phyloP scores from a whole-genome alignment of 495 filamentous ascomycete genomes.

The Aspergillus conjunctus region DNA sequence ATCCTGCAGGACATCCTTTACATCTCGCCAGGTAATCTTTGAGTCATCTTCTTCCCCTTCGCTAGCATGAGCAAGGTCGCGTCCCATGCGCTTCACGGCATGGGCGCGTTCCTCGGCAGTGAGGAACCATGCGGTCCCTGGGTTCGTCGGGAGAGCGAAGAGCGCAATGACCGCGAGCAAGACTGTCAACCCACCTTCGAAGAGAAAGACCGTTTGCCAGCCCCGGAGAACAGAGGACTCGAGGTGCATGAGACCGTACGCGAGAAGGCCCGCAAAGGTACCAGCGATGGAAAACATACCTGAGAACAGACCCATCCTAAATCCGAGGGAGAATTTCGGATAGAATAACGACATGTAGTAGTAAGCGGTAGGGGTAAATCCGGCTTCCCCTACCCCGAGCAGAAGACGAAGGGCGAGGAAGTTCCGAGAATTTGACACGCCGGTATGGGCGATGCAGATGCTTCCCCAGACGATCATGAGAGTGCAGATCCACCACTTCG shows the following conservation, averaged over 20 bases:
- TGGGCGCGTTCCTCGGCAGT: background rate
- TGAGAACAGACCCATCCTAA: conserved; percentile 7
- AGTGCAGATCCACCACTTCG: conserved; percentile 5
- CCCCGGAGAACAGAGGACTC: background rate
- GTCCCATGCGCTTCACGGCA: conserved; percentile 2
- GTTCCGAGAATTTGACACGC: background rate
- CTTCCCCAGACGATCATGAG: conserved; percentile 8
- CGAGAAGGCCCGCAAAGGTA: conserved; percentile 2
- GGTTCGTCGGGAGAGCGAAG: background rate
- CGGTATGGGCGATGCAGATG: conserved; percentile 10
- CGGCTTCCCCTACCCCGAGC: conserved; percentile 7
- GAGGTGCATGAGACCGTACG: conserved; percentile 8
- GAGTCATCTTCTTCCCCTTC: background rate
- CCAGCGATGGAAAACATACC: conserved; percentile 7
- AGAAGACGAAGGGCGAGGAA: conserved; percentile 7
- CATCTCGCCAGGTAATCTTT: background rate
- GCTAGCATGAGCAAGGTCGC: background rate
- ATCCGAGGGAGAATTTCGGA: conserved; percentile 6
- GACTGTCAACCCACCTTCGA: conserved; percentile 4
- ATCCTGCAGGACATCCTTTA: conserved; percentile 4
- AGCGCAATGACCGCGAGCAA: background rate
- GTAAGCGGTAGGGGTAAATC: conserved; percentile 8
- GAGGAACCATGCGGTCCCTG: conserved; percentile 5
- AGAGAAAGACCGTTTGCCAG: conserved; percentile 8
- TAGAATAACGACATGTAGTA: conserved; percentile 14